phyloP scores from a whole-genome alignment of 1,284 basidiomycete species.

The Vanrija sp. region DNA sequence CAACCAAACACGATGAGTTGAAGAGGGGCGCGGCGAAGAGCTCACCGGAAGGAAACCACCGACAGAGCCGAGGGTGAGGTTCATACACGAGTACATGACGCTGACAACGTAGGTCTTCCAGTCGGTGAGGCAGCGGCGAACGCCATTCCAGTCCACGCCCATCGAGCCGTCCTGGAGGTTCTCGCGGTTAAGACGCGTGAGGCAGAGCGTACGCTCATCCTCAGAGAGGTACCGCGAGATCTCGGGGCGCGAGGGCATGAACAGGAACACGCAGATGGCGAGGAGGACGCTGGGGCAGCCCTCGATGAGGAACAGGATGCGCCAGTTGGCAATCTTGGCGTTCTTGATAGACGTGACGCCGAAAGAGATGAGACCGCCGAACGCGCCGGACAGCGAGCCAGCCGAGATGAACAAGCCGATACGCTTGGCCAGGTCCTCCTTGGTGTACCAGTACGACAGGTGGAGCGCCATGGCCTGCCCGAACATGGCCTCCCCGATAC shows the following conservation, averaged over 20 bases:
- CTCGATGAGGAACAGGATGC: constrained; percentile 55
- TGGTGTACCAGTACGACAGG: constrained; percentile 46
- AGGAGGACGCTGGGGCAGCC: constrained; percentile 58
- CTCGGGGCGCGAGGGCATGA: constrained; percentile 74
- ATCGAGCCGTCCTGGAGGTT: constrained; percentile 57
- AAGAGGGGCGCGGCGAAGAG: background rate
- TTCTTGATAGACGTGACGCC: constrained; percentile 43
- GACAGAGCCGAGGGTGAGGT: constrained; percentile 71
- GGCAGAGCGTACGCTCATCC: constrained; percentile 65
- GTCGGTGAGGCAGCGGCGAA: constrained; percentile 63
- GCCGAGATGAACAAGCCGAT: constrained; percentile 52
- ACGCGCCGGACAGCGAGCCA: constrained; percentile 44
- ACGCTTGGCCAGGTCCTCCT: constrained; percentile 49
- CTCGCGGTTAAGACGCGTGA: constrained; percentile 69
- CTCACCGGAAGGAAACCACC: constrained; percentile 68
- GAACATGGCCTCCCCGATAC: constrained; percentile 46
- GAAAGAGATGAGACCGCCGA: constrained; percentile 45
- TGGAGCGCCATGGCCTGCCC: constrained; percentile 46
- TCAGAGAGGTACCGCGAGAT: constrained; percentile 66
- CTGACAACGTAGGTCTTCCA: constrained; percentile 58
- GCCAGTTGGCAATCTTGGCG: constrained; percentile 33
- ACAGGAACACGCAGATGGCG: constrained; percentile 61
- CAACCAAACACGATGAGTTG: too few relatives aligned
- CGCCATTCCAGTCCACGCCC: constrained; percentile 48
- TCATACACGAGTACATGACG: constrained; percentile 62